Evolutionary conservation across 1,284 basidiomycete species (phyloP), one percentile per base, ranked within the genome.

Genomic region (Ceratobasidium sp.): DNA sequence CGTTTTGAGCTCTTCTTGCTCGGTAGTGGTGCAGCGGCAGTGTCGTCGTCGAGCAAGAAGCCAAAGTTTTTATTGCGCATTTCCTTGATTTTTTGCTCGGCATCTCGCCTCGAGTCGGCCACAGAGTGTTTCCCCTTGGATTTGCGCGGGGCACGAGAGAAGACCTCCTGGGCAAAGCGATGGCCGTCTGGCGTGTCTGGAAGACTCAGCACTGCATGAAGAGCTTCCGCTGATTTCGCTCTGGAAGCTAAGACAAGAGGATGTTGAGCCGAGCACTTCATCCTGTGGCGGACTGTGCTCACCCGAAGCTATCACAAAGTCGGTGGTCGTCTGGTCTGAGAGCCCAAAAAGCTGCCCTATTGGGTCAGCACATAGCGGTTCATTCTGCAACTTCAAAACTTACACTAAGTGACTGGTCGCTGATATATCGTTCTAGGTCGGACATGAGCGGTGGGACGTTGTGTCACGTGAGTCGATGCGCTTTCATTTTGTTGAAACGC

Each of bases 291-390:
- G 21, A 58, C 46, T 49, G 13, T 11, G 66, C 85, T 60, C 71
- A 89, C 91, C 91, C 77, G 89, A 86, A 53, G 91, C 91, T 77
- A 91, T 81, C 33, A 95, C 88, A 78, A 88, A 95, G 80, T 93
- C 89, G 73, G 93, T 85, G 70, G 90, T 91, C 72, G 86, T 91
- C 71, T 83, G 83, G 79, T 95, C 90, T 19, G 92, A 87, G 50
- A 91, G 84, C 69, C 89, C 90, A 74, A 95, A 88, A 72, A 93
- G 83, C 90, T 93, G 73, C 1, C 70, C 44, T 5, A 30, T n/a
- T 6, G 16, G 14, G 19, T 56, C 21, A 56, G 19, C 30, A 56
- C 13, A 30, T 36, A 14, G 23, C n/a, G 8, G 21, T 11, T 36
- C 27, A 16, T 19, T 27, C 3, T 19, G 2, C 13, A 21, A 30